Evolutionary conservation across 1,284 basidiomycete species (phyloP).

Genomic region (Ustilago loliicola): DNA sequence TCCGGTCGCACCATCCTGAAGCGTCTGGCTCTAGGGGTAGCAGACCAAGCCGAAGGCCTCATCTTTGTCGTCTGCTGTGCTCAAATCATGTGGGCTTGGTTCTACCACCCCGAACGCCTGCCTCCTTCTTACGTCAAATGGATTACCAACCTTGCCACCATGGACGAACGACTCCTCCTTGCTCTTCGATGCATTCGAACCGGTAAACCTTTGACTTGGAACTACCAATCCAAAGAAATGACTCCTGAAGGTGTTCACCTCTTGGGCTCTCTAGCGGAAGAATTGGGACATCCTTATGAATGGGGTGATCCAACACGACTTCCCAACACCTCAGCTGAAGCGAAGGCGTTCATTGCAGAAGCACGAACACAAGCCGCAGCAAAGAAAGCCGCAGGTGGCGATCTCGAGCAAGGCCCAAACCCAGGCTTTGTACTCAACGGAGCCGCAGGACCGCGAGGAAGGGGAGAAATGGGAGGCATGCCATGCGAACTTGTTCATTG

Average conservation of each 20-base stretch:
- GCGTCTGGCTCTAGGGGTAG: slow-evolving; percentile 11
- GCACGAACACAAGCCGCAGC: slow-evolving; percentile 18
- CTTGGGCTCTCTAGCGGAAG: slow-evolving; percentile 54
- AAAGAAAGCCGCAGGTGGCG: slow-evolving; percentile 4
- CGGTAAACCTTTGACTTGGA: slow-evolving; percentile 60
- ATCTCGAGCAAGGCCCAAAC: slow-evolving; percentile 2
- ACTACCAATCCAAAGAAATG: slow-evolving; percentile 61
- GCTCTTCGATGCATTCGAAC: slow-evolving; percentile 63
- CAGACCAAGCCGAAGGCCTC: slow-evolving; percentile 58
- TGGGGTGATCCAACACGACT: slow-evolving; percentile 61
- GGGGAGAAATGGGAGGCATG: slow-evolving; percentile 65
- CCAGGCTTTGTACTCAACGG: slow-evolving; percentile 54
- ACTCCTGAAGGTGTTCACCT: slow-evolving; percentile 46
- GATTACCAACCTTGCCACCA: slow-evolving; percentile 68
- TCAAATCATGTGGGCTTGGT: slow-evolving; percentile 68
- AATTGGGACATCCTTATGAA: slow-evolving; percentile 57
- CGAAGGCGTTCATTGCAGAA: slow-evolving; percentile 19
- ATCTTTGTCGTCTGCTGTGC: slow-evolving; percentile 65
- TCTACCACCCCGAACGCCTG: slow-evolving; percentile 67
- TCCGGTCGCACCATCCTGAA: slow-evolving; percentile 2
- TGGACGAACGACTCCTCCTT: slow-evolving; percentile 69
- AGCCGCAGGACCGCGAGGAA: slow-evolving; percentile 54
- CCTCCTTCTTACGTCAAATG: slow-evolving; percentile 69
- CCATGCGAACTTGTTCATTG: slow-evolving; percentile 71
- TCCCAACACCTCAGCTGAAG: slow-evolving; percentile 44